Evolutionary conservation across 345 rosid genomes (phyloP), one percentile per base, ranked within the genome.

Genomic region (Kernera saxatilis): DNA sequence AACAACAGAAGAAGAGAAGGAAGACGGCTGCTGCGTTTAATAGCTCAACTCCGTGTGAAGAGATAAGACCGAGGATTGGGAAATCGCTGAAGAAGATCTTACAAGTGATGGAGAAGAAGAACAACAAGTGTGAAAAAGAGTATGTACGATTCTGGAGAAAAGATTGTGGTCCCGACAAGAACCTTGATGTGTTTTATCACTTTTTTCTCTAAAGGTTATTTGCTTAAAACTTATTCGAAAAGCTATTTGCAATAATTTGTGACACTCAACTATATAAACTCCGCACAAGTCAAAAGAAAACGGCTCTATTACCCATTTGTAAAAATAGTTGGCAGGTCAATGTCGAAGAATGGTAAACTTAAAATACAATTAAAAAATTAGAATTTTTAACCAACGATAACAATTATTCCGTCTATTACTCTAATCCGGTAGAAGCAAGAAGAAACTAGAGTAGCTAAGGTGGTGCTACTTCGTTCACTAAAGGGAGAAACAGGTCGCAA

Each of bases 51-150:
- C 35, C 29, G 73, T 39, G 51, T 75, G 83, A 55, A 60, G 73
- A n/a, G 49, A 25, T 15, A 18, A 72, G 81, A 76, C 74, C 86
- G 81, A 15, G 64, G 84, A 43, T 79, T 82, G 43, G 25, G 45
- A 73, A 56, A 19, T 70, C 67, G 23, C 4, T 56, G 22, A 66
- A 12, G 35, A 64, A 52, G 46, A 32, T 52, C 5, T 43, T 37
- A 41, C 72, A 33, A 18, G 61, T 35, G 51, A 35, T 44, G 52
- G 72, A 53, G 30, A 26, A 44, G 45, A 44, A 68, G 22, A 11
- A 19, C 12, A 3, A 8, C 5, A 44, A 35, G 10, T 10, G 22
- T 2, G 74, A 60, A 10, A 41, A 41, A 5, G 78, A 74, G 50
- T 25, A 12, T 40, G 21, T 6, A 41, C 26, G 43, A 14, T 40